These are phyloP conservation scores for Neofusicoccum cordaticola DNA, from an alignment of 2,329 filamentous ascomycete genomes.

Conservation along the genomic window DNA sequence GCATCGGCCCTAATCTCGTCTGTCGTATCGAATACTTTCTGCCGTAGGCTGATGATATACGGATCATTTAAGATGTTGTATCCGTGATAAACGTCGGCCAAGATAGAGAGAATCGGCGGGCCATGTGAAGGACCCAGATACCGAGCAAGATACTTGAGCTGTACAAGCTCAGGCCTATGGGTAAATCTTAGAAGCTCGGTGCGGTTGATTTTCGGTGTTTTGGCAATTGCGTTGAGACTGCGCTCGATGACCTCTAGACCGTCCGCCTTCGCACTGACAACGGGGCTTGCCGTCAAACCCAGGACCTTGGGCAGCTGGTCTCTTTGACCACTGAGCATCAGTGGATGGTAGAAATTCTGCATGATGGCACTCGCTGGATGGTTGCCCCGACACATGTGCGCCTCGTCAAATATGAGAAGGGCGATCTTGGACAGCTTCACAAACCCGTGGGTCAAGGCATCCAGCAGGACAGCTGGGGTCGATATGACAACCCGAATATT, in stretches of 20 bases:
- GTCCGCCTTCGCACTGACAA: slow-evolving; percentile 57
- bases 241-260: slow-evolving; percentile 63
- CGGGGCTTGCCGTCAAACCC: slow-evolving; percentile 77
- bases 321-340: slow-evolving; percentile 34
- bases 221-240: slow-evolving; percentile 67
- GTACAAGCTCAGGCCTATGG: slow-evolving; percentile 60
- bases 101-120: slow-evolving; percentile 22
- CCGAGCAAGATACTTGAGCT: slow-evolving; percentile 24
- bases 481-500: slow-evolving; percentile 72
- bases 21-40: slow-evolving; percentile 24
- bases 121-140: background rate
- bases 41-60: slow-evolving; percentile 34
- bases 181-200: slow-evolving; percentile 67
- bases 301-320: slow-evolving; percentile 62
- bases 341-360: slow-evolving; percentile 64
- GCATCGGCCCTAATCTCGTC: slow-evolving; percentile 23
- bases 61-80: slow-evolving; percentile 41
- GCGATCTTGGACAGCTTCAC: slow-evolving; percentile 62
- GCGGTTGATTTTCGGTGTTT: slow-evolving; percentile 66
- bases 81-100: slow-evolving; percentile 22
- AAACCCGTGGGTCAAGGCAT: slow-evolving; percentile 74
- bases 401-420: slow-evolving; percentile 82
- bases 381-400: slow-evolving; percentile 68
- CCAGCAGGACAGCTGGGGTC: slow-evolving; percentile 70
- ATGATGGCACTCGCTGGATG: slow-evolving; percentile 70